Evolutionary conservation across 1,139 yeast species (phyloP), one percentile per base, ranked within the genome.

Genomic region (Insectozyma bohioensis): DNA sequence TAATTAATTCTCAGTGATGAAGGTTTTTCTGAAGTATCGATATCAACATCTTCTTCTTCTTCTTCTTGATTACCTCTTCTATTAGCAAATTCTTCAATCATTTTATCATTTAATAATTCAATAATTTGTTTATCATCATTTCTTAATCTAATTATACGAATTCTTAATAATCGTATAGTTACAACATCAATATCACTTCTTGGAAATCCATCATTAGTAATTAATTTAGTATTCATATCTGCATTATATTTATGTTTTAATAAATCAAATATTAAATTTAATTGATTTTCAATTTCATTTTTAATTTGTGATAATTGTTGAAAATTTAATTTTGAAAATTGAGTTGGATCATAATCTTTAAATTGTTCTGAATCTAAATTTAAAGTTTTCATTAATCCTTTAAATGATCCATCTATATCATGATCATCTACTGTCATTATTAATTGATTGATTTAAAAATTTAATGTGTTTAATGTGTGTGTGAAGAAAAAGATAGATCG

Each of bases 131-230:
- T 68, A 41, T 80, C 66, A 54, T 90, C 97, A 49, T 87, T 88
- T 38, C 80, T 64, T 33, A 83, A 63, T 35, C 85, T 64, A 29
- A 84, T 79, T 24, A 88, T 76, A 47, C 73, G 74, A 6, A 79
- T 74, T 40, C 96, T 56, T 0, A 77, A 51, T n/a, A 75, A 60
- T 33, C 94, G 62, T 2, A 80, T 64, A 23, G 84, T 72, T 4
- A 82, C 78, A 5, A 90, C 85, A 48, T 92, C 95, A 20, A 90
- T 73, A 52, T 92, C 97, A 11, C 69, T 61, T 23, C 97, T 65
- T 0, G 98, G 98, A 46, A 75, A 92, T 22, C 97, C 97, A 48
- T 90, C 95, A 0, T 49, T 41, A 0, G 84, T 74, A 3, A 84
- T 56, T 43, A 90, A 60, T 0, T 79, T 67, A 0, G 94, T 80